Base-by-base conservation (phyloP, 495 filamentous ascomycete species). In the Hypoxylon cercidicola region DNA sequence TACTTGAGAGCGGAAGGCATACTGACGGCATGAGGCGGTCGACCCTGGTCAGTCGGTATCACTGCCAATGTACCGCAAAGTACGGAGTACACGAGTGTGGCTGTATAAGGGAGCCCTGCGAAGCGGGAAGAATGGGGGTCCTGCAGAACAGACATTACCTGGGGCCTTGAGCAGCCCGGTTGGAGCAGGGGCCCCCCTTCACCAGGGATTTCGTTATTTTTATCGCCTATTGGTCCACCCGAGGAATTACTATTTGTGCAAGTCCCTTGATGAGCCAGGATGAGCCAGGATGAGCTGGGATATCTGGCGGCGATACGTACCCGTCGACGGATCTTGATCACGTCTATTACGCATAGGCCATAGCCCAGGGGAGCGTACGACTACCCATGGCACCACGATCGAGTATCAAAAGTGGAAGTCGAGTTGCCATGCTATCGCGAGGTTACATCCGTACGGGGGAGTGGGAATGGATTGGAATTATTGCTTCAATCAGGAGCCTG, bases 61-160 rank as follows among this genome's bases (percentile, higher is more conserved):
- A 32, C 25, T 30, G 18, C 37, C 30, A 55, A 60, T 25, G 21
- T 50, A 39, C 18, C 54, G 51, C 50, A n/a, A 11, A 39, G 21
- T 15, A 28, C 19, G 51, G 28, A 50, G 55, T 59, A 68, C 65
- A 54, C 55, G 60, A 63, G 54, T 32, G 65, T 68, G 65, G 65
- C 65, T 63, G 65, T 37, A 30, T 3, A 61, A 65, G 60, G 56
- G 56, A 57, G 56, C 66, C 61, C 66, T 64, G 56, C 40, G 55
- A 56, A 61, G 61, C 66, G 66, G 66, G 66, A 61, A 56, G 56
- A 49, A 50, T 54, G 60, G 65, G 66, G 66, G 61, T 69, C 61
- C 60, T 65, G 61, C 66, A 69, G 66, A 65, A 64, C 43, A 57
- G 37, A 58, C 39, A 41, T 28, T 28, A 7, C 25, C 25, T 28